A percentile compares a stretch with the other conserved stretches of the same genome.
Conservation (phyloP, 2,329 filamentous ascomycete genomes). For the Trichoderma lentiforme region DNA sequence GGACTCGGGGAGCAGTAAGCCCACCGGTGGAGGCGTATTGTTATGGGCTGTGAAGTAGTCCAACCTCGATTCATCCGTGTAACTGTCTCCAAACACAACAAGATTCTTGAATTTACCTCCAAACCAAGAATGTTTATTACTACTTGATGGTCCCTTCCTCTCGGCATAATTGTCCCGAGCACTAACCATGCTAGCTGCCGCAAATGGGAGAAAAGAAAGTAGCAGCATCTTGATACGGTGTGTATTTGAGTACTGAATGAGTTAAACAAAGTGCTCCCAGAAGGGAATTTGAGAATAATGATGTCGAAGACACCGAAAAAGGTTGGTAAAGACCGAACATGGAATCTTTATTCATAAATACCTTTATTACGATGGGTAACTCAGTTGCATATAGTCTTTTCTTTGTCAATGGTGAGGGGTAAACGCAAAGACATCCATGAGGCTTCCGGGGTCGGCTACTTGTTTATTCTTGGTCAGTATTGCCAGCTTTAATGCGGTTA, state of each 20-base stretch:
- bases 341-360: neutral
- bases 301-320: neutral
- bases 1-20: neutral
- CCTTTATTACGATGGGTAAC: neutral
- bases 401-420: neutral
- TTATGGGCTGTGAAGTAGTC: neutral
- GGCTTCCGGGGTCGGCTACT: neutral
- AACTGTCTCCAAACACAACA: neutral
- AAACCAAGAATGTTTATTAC: neutral
- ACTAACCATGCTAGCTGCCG: neutral
- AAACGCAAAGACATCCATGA: neutral
- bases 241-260: neutral
- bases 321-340: neutral
- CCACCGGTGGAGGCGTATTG: neutral
- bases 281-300: neutral
- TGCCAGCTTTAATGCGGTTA: neutral
- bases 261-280: neutral
- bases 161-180: neutral
- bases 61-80: neutral
- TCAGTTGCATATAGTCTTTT: neutral
- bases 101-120: neutral
- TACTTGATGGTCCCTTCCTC: neutral
- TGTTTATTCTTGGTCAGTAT: neutral
- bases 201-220: neutral
- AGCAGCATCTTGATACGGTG: neutral